These are phyloP conservation scores for Miscanthus lutarioriparius DNA, from an alignment of 176 grass and related monocot species.

Conservation along the genomic window DNA sequence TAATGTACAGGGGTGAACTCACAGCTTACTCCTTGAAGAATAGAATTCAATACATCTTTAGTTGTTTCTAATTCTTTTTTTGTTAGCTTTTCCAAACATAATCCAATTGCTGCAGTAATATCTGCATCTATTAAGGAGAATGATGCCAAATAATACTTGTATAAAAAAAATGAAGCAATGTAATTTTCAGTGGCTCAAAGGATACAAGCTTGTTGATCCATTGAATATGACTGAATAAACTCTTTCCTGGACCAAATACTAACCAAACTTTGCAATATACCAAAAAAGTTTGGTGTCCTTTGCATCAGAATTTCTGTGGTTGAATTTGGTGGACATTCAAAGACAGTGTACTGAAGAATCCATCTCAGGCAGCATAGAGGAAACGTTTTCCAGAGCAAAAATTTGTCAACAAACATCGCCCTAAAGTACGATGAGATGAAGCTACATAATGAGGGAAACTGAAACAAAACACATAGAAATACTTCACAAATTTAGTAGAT, in stretches of 20 bases:
- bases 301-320: constrained; percentile 35
- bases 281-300: constrained; percentile 55
- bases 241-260: constrained; percentile 84
- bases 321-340: constrained; percentile 68
- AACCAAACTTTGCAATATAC: constrained; percentile 54
- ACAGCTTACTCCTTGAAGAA: constrained; percentile 98
- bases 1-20: constrained; percentile 36
- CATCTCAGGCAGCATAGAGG: constrained; percentile 83
- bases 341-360: constrained; percentile 90
- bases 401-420: constrained; percentile 85
- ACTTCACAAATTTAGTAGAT: constrained; percentile 17
- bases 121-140: constrained; percentile 68
- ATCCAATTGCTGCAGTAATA: constrained; percentile 86
- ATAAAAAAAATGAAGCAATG: constrained; percentile 25
- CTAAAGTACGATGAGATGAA: constrained; percentile 46
- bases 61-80: constrained; percentile 80
- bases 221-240: constrained; percentile 88
- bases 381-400: constrained; percentile 95
- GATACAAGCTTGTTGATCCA: constrained; percentile 99
- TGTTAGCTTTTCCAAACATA: constrained; percentile 81
- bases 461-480: constrained; percentile 15
- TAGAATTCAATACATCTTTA: constrained; percentile 80
- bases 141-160: constrained; percentile 31
- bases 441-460: constrained; percentile 33
- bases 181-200: constrained; percentile 47